These are phyloP conservation scores for Ajuga chamaepitys DNA, from an alignment of 257 asterid genomes.

Conservation along the genomic window DNA sequence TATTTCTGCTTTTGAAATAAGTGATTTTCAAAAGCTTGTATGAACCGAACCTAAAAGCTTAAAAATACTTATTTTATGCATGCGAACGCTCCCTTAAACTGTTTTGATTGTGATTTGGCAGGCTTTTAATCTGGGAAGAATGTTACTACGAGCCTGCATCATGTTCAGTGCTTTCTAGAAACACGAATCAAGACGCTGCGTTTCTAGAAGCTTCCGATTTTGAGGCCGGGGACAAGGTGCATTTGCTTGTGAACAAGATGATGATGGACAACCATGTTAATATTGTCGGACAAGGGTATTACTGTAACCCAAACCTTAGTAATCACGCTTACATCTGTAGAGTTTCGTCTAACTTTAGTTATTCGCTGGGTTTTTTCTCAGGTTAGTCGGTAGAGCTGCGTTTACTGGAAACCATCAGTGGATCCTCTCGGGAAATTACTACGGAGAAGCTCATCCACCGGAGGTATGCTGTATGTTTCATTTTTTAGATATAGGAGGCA, in stretches of 20 bases:
- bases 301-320: not conserved
- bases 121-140: constrained; percentile 93
- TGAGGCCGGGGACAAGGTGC: constrained; percentile 40
- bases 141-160: constrained; percentile 54
- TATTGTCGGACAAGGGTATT: constrained; percentile 87
- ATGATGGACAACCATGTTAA: constrained; percentile 72
- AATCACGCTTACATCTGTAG: not conserved
- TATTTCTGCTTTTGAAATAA: too few species aligned
- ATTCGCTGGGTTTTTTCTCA: constrained; percentile 24
- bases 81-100: too few species aligned
- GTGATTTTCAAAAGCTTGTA: too few species aligned
- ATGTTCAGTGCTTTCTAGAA: constrained; percentile 23
- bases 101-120: constrained; percentile 30
- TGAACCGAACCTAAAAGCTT: not conserved
- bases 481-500: not conserved
- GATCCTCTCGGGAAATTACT: constrained; percentile 45
- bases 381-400: constrained; percentile 82
- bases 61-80: constrained; percentile 12
- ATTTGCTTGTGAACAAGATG: constrained; percentile 77
- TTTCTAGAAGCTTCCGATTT: constrained; percentile 24
- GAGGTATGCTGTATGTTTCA: constrained; percentile 41
- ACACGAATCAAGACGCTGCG: constrained; percentile 14
- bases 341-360: not conserved
- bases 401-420: constrained; percentile 80
- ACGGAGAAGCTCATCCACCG: constrained; percentile 50